Evolutionary conservation across 768 basidiomycete genomes (phyloP).

Genomic region (Kwoniella sp.): DNA sequence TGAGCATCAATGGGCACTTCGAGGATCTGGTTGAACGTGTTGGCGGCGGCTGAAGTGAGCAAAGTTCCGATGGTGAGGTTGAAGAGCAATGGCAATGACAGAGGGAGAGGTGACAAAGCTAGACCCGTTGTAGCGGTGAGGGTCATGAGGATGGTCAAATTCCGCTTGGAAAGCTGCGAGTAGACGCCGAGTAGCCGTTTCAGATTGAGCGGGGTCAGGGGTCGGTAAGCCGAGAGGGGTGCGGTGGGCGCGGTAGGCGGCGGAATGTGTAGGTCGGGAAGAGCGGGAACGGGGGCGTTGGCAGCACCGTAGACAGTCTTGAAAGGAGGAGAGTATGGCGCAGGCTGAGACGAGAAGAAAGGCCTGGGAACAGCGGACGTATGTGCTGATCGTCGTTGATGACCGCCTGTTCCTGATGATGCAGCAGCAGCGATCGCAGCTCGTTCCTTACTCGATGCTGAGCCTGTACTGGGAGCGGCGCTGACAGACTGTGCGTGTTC

Average conservation of each 20-base stretch:
- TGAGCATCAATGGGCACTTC: slow-evolving; percentile 96
- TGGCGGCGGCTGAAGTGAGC: slow-evolving; percentile 89
- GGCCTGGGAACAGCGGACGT: slow-evolving; percentile 35
- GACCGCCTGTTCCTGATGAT: background rate
- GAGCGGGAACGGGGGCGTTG: slow-evolving; percentile 17
- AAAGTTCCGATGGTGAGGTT: slow-evolving; percentile 86
- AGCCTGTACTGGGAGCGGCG: background rate
- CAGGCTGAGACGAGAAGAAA: slow-evolving; percentile 40
- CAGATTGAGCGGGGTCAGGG: slow-evolving; percentile 52
- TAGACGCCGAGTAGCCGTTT: slow-evolving; percentile 68
- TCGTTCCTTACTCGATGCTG: slow-evolving; percentile 2
- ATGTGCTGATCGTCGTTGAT: slow-evolving; percentile 29
- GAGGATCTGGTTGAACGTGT: slow-evolving; percentile 90
- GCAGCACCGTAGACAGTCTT: slow-evolving; percentile 42
- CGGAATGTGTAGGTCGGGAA: slow-evolving; percentile 44
- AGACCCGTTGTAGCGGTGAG: slow-evolving; percentile 90
- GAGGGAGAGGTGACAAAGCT: slow-evolving; percentile 84
- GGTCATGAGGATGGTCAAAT: slow-evolving; percentile 79
- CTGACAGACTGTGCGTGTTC: background rate
- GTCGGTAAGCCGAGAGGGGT: slow-evolving; percentile 42
- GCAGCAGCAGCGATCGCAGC: slow-evolving; percentile 20
- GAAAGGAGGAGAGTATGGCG: slow-evolving; percentile 22
- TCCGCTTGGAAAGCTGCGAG: slow-evolving; percentile 77
- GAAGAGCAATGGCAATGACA: slow-evolving; percentile 79
- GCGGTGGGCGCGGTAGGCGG: slow-evolving; percentile 35